Evolutionary conservation across 306 rosid genomes (phyloP).

Genomic region (Comarum palustre): DNA sequence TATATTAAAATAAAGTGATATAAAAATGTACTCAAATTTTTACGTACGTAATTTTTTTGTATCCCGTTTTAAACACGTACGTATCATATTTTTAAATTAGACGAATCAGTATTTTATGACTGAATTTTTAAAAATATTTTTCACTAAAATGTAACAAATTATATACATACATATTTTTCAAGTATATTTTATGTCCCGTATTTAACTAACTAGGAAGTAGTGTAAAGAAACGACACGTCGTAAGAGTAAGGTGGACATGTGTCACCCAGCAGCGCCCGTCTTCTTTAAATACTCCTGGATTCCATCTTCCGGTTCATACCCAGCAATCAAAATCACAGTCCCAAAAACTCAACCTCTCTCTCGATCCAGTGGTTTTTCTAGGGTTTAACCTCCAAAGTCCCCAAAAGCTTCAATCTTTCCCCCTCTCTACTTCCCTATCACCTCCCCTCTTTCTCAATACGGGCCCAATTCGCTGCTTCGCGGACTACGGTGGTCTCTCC

Average conservation of each 20-base stretch:
- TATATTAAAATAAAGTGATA: too few species aligned
- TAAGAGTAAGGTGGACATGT: conserved; percentile 11
- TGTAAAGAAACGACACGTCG: conserved; percentile 5
- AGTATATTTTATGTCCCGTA: too few species aligned
- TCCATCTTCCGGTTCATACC: neutral
- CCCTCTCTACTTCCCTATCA: too few species aligned
- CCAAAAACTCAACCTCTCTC: neutral
- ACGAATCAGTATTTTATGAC: too few species aligned
- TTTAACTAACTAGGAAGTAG: too few species aligned
- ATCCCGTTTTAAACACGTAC: too few species aligned
- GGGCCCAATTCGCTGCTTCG: neutral
- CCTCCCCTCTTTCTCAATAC: neutral
- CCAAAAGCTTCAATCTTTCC: neutral
- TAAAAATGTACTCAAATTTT: too few species aligned
- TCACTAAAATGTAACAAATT: too few species aligned
- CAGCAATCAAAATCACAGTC: neutral
- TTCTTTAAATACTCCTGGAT: neutral
- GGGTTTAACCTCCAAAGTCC: conserved; percentile 23
- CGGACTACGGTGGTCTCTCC: neutral
- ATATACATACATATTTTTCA: too few species aligned
- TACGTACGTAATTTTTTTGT: too few species aligned
- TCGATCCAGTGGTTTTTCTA: conserved; percentile 29
- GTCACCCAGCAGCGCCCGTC: neutral
- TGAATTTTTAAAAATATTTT: too few species aligned
- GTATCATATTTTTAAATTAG: too few species aligned